Conservation (phyloP, 225 moss, liverwort and hornwort genomes). For the Antitrichia curtipendula region DNA sequence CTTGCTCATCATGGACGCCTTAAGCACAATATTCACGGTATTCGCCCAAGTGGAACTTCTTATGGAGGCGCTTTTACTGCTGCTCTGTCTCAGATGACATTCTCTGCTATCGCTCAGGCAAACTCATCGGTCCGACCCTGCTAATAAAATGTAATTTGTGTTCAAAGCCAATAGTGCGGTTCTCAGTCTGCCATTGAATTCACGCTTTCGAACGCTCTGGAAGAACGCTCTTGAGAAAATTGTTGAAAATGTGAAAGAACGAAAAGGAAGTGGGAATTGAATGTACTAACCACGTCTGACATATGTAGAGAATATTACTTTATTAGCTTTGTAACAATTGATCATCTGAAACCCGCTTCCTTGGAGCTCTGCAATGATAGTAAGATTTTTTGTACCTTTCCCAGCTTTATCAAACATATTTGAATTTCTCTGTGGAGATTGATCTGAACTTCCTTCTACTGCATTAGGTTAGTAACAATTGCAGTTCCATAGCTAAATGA, state of each 20-base stretch:
- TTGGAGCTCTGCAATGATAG: neutral
- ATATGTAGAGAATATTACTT: neutral
- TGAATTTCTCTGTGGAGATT: neutral
- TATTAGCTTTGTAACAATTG: neutral
- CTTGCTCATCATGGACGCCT: slow-evolving; percentile 67
- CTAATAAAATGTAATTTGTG: neutral
- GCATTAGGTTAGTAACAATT: neutral
- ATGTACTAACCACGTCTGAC: neutral
- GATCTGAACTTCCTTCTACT: neutral
- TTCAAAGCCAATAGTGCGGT: neutral
- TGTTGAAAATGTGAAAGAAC: neutral
- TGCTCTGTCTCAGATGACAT: slow-evolving; percentile 79
- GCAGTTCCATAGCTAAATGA: neutral
- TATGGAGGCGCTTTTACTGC: slow-evolving; percentile 89
- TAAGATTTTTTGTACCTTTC: neutral
- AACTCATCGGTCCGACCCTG: neutral
- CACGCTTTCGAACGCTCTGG: neutral
- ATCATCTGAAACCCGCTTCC: neutral
- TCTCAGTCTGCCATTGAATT: neutral
- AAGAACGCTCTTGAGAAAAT: neutral
- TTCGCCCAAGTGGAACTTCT: slow-evolving; percentile 68
- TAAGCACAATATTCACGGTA: slow-evolving; percentile 51
- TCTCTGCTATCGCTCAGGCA: slow-evolving; percentile 81
- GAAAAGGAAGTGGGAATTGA: neutral
- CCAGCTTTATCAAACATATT: neutral